Percentiles rank a stretch among this genome's conserved stretches.
These are phyloP conservation scores for Noccaea bulbosa DNA, from an alignment of 345 rosid species.

Conservation along the genomic window DNA sequence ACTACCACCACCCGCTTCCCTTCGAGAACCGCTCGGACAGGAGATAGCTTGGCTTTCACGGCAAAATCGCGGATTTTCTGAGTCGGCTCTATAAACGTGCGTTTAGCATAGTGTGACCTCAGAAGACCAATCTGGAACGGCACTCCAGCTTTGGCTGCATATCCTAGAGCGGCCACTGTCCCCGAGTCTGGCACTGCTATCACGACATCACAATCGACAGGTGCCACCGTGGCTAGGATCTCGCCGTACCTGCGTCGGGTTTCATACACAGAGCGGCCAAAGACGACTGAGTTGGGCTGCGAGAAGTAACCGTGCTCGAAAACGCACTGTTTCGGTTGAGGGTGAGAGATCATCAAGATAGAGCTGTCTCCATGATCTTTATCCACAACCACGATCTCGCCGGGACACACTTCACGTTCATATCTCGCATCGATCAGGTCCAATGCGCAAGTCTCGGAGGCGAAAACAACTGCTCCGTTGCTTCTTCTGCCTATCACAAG, in stretches of 20 bases:
- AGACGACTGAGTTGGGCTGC: conserved; percentile 71
- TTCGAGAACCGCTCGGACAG: conserved; percentile 64
- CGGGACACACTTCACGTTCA: conserved; percentile 85
- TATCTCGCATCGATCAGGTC: conserved; percentile 85
- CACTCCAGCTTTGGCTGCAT: conserved; percentile 75
- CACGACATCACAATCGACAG: conserved; percentile 81
- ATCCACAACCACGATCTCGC: conserved; percentile 81
- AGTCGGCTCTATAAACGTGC: conserved; percentile 87
- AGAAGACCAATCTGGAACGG: conserved; percentile 77
- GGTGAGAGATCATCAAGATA: conserved; percentile 65
- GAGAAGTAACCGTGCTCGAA: conserved; percentile 88
- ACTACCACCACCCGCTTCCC: conserved; percentile 87
- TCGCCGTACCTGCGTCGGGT: conserved; percentile 66
- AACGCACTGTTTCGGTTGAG: conserved; percentile 84
- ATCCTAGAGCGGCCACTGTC: conserved; percentile 83
- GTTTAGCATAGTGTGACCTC: conserved; percentile 81
- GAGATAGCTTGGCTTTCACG: conserved; percentile 82
- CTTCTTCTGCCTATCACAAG: conserved; percentile 89
- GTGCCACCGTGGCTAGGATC: conserved; percentile 74
- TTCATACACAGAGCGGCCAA: conserved; percentile 76
- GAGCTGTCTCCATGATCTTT: conserved; percentile 64
- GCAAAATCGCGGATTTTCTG: conserved; percentile 87
- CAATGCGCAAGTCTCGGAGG: conserved; percentile 91
- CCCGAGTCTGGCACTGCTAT: conserved; percentile 91
- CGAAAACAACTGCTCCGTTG: conserved; percentile 81